Percentiles rank a stretch among this genome's conserved stretches.
Evolutionary conservation across 2,329 filamentous ascomycete genomes (phyloP).

Genomic region (Fusarium setosum): DNA sequence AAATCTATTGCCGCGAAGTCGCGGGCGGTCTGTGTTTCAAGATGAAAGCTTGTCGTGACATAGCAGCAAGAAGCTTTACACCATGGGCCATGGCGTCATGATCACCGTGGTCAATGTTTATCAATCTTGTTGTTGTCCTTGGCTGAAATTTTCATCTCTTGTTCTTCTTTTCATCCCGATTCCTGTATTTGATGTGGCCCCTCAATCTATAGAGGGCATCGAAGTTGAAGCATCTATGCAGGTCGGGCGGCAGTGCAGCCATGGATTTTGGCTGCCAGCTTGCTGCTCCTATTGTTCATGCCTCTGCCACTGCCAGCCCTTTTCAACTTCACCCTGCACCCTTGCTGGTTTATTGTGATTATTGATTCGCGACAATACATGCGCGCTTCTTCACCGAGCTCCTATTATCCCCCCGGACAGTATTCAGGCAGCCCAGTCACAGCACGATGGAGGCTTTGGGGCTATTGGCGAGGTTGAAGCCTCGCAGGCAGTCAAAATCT

Average conservation of each 20-base stretch:
- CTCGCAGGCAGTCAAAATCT: background rate
- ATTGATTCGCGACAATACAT: background rate
- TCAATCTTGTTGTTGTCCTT: background rate
- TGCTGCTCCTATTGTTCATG: too few relatives aligned
- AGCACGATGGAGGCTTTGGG: conserved; percentile 4
- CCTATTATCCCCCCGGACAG: background rate
- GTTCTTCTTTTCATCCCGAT: background rate
- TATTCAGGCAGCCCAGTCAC: background rate
- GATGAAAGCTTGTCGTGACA: background rate
- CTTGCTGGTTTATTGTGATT: background rate
- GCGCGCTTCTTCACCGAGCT: background rate
- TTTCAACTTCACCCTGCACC: too few relatives aligned
- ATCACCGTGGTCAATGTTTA: background rate
- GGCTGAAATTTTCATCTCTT: background rate
- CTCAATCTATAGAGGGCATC: background rate
- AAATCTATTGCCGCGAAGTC: background rate
- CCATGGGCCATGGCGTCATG: conserved; percentile 8
- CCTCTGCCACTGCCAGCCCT: too few relatives aligned
- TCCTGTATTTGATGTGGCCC: background rate
- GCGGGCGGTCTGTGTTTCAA: background rate
- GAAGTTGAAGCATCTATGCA: too few relatives aligned
- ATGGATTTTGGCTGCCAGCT: too few relatives aligned
- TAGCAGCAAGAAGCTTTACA: background rate
- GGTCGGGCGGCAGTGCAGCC: too few relatives aligned
- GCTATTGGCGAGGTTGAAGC: background rate